Evolutionary conservation across 345 rosid genomes (phyloP).

Genomic region (Cardiospermum halicacabum): DNA sequence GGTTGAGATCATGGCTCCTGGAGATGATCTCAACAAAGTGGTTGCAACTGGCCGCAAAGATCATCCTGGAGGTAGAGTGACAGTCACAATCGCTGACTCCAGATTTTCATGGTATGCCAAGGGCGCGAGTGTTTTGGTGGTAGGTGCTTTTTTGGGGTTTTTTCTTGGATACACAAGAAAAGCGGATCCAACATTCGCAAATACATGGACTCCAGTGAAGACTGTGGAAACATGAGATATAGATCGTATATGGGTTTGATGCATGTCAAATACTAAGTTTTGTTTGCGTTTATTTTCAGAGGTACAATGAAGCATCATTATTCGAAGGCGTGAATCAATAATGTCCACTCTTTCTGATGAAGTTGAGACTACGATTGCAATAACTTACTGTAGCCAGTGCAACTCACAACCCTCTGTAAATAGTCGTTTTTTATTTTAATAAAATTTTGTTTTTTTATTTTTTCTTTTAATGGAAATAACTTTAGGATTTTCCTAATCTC

Average conservation of each 20-base stretch:
- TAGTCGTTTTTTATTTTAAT: too few species aligned
- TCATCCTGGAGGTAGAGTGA: constrained; percentile 14
- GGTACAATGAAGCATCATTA: neutral
- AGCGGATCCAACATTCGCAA: constrained; percentile 27
- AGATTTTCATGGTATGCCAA: constrained; percentile 43
- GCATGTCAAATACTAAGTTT: neutral
- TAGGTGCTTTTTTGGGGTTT: constrained; percentile 65
- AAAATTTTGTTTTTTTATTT: too few species aligned
- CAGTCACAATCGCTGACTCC: constrained; percentile 25
- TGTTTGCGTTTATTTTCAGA: neutral
- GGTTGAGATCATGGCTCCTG: constrained; percentile 76
- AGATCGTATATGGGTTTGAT: neutral
- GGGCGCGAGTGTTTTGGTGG: constrained; percentile 65
- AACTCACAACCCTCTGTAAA: constrained; percentile 5
- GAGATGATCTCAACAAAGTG: constrained; percentile 53
- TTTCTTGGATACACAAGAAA: constrained; percentile 56
- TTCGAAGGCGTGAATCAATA: neutral
- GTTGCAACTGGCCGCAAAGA: neutral
- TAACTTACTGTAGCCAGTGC: too few species aligned
- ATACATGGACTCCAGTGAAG: constrained; percentile 62
- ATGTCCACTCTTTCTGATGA: neutral
- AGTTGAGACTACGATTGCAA: too few species aligned
- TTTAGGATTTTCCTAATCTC: too few species aligned
- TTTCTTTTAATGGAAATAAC: too few species aligned
- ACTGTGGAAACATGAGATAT: constrained; percentile 45